Evolutionary conservation across 2,329 filamentous ascomycete genomes (phyloP), one percentile per base, ranked within the genome.

Genomic region (Sporothrix pallida): DNA sequence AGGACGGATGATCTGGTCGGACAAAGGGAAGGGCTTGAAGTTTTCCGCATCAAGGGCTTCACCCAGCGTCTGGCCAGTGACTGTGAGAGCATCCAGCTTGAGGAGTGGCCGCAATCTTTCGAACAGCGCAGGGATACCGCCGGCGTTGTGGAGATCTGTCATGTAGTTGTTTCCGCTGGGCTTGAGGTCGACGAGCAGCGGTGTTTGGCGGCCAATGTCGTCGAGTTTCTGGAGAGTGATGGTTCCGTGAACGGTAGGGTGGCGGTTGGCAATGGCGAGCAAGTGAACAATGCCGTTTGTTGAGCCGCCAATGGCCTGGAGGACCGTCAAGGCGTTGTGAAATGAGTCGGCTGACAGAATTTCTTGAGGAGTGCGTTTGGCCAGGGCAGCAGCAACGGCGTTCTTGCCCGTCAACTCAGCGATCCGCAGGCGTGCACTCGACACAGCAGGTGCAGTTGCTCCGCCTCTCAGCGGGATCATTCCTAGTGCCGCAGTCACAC

Each of bases 91-190:
- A 73, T 87, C 85, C 20, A 95, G 93, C 76, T 95, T 87, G 0
- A 98, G 86, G 0, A 98, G 85, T 0, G 91, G 91, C 1, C 90
- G 90, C 20, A 98, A 87, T 26, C 93, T 84, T 77, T 94, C 94
- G 76, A 97, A 88, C 0, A 98, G 89, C 0, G 92, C 92, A 0
- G 92, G 90, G 81, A 96, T 93, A 44, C 95, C 95, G 31, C 95
- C 95, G 70, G 96, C 91, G 74, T 94, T 91, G 81, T 96, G 96
- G 56, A 98, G 90, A 79, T 98, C 94, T 4, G 92, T 93, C 91
- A 97, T 97, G 81, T 94, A 92, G 80, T 94, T 95, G 72, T 92
- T 91, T 0, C 95, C 95, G 74, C 89, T 93, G 0, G 95, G 95
- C n/a, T 95, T 93, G 20, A 97, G 86, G 79, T 97, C 92, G 0